Base-by-base conservation (phyloP, 2,329 filamentous ascomycete genomes). In the Sclerotinia glacialis region DNA sequence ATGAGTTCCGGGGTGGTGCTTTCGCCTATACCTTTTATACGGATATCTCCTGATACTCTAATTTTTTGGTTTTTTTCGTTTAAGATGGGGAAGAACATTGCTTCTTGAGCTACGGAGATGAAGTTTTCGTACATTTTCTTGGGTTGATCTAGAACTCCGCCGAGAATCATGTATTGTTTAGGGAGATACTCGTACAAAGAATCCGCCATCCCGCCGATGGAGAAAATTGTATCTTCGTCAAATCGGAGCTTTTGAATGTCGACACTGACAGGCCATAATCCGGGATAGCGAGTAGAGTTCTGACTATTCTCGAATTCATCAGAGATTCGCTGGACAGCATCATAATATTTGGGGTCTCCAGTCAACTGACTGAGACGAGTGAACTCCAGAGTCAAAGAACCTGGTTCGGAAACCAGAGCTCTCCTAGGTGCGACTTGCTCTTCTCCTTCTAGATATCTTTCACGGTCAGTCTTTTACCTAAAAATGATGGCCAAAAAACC, bases 111-210 rank as follows among this genome's bases (percentile, higher is more conserved):
- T 12, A 82, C 78, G 23, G 77, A 74, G 49, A 83, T 78, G 50
- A 82, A 81, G 1, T 73, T 76, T 58, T 79, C 76, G 71, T 83
- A 83, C 78, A 84, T 79, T 14, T 44, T 72, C 26, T 55, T 64
- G 34, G 74, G 73, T 34, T 66, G 67, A 23, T 64, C 66, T 8
- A 67, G 63, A 23, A 68, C 61, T 8, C 74, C 74, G 6, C 74
- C 73, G 12, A 75, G 72, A 9, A 75, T 47, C 71, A 75, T 73
- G 59, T 68, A 74, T 70, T 74, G 69, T 70, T 92, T 79, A 0
- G 83, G 81, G 67, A 91, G 82, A 75, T 93, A 94, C 72, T 87
- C 85, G 69, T 86, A 87, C 2, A 84, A 76, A 9, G 85, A 86
- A 74, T 87, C 85, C 7, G 83, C 80, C 78, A 83, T 82, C 46